Evolutionary conservation across 1,284 basidiomycete species (phyloP), one percentile per base, ranked within the genome.

Genomic region (Xerocomus amazonicus): DNA sequence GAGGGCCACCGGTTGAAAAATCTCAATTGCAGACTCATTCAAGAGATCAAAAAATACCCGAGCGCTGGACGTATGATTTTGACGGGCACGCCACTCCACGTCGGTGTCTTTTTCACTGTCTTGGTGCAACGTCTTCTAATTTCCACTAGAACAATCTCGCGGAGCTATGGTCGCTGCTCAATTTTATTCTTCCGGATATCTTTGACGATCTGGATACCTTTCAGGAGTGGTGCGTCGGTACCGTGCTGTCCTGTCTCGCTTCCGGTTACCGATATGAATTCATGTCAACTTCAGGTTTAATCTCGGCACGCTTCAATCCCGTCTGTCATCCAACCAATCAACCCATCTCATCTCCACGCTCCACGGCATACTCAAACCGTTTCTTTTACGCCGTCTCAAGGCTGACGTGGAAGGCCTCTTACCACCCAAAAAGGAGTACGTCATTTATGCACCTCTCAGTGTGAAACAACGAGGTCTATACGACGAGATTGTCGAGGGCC

Each of bases 1-100:
- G 95, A 98, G 69, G 93, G 94, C 0, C 95, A 98, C 67, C 77
- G 95, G 23, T 69, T 98, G 59, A 97, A 97, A 74, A 97, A 98
- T 61, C 75, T 95, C 54, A 83, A 97, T 62, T 93, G 90, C 69
- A 86, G 82, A 70, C 80, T 98, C 26, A 91, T 97, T 66, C 81
- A 81, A 53, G 94, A 97, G 69, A 85, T 98, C 57, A 97, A 96
- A 74, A 83, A 84, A 59, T 94, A 94, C 63, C 74, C 76, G 8
- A 88, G 85, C 52, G 91, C 88, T 1, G 92, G 93, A 44, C 76
- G 95, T 46, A 87, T 97, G 80, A 89, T 98, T 48, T 71, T 98
- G 48, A 97, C 94, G 1, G 95, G 95, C 19, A 97, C 94, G 8
- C 94, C 93, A 2, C 70, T 98, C 31, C 94, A 95, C 65, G 90